Evolutionary conservation across 768 basidiomycete genomes (phyloP).

Genomic region (Amanita thiersii): DNA sequence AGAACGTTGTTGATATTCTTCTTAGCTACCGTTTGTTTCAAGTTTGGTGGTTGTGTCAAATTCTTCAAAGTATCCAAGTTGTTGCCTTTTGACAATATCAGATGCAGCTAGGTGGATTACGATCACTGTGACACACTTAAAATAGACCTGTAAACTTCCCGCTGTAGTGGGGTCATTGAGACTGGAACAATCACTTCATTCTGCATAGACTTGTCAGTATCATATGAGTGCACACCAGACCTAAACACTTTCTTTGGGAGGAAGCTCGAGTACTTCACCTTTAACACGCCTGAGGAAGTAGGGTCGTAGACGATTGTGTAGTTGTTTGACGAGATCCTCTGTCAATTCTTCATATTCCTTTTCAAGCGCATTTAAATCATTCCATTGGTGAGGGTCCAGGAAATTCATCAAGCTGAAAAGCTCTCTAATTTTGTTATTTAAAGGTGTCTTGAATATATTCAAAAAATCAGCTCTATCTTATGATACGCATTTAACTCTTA

Average conservation of each 20-base stretch:
- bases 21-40: constrained; percentile 30
- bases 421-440: constrained; percentile 97
- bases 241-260: constrained; percentile 62
- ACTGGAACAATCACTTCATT: constrained; percentile 91
- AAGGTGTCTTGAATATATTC: constrained; percentile 53
- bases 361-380: constrained; percentile 65
- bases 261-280: constrained; percentile 86
- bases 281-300: constrained; percentile 94
- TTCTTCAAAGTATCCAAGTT: constrained; percentile 61
- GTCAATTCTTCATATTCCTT: constrained; percentile 70
- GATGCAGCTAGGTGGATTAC: constrained; percentile 2
- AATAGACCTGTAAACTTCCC: constrained; percentile 81
- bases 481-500: constrained; percentile 22
- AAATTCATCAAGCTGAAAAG: constrained; percentile 97
- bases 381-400: constrained; percentile 72
- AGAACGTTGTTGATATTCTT: constrained; percentile 71
- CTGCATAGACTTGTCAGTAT: constrained; percentile 28
- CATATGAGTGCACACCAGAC: neutral
- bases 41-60: constrained; percentile 37
- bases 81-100: constrained; percentile 38
- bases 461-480: constrained; percentile 7
- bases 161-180: constrained; percentile 80
- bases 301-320: constrained; percentile 73
- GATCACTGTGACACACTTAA: constrained; percentile 41
- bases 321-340: constrained; percentile 70